These are phyloP conservation scores for Physcomitrium patens DNA, from an alignment of 225 moss, liverwort and hornwort genomes.

Conservation along the genomic window DNA sequence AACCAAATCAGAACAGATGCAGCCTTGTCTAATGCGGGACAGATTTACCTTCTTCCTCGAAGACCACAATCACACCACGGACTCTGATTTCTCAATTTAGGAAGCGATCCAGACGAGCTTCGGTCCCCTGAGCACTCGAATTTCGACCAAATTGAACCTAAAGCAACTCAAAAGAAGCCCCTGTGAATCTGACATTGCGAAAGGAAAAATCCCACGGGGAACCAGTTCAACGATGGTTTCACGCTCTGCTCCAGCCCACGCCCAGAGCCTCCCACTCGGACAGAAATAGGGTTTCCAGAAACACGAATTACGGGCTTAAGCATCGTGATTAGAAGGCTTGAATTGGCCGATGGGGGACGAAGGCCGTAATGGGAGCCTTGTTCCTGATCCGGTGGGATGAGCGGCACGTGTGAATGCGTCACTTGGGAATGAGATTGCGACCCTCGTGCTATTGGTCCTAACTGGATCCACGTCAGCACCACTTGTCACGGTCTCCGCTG, in stretches of 20 bases:
- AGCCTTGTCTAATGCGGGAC: no score
- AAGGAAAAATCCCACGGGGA: neutral
- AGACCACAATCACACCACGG: no score
- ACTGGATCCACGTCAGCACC: conserved; percentile 19
- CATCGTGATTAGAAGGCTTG: no score
- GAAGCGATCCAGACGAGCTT: conserved; percentile 6
- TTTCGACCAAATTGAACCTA: conserved; percentile 10
- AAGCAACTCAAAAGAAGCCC: conserved; percentile 9
- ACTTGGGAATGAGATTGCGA: no score
- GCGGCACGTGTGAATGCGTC: neutral
- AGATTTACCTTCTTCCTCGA: no score
- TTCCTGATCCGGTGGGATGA: neutral
- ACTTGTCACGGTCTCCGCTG: conserved; percentile 19
- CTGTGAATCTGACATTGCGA: neutral
- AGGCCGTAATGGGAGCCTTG: neutral
- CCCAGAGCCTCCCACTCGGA: neutral
- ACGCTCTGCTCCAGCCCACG: conserved; percentile 17
- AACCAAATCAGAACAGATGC: no score
- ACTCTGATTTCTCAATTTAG: conserved; percentile 2
- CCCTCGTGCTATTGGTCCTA: no score
- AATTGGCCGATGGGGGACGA: neutral
- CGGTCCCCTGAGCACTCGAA: neutral
- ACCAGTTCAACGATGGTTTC: conserved; percentile 29
- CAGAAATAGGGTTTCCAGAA: conserved; percentile 19
- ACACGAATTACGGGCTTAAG: neutral